Conservation (phyloP, 2,329 filamentous ascomycete species). For the Aspergillus transmontanensis region DNA sequence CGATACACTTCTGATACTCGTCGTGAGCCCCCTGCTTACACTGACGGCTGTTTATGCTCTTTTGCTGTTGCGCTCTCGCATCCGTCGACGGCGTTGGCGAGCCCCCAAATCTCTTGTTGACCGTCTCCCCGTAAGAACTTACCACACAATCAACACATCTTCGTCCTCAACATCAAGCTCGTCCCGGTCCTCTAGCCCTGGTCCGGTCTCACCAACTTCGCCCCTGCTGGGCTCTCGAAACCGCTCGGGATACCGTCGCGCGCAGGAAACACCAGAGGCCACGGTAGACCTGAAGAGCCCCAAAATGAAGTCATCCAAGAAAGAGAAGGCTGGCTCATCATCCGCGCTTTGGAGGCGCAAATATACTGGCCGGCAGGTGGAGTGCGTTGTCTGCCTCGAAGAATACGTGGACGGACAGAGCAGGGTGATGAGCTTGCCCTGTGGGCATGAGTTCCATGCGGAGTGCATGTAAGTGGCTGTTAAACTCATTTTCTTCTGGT, state of each 20-base stretch:
- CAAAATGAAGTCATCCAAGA: constrained; percentile 28
- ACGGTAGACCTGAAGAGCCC: constrained; percentile 22
- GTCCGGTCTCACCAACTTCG: constrained; percentile 71
- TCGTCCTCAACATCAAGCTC: constrained; percentile 60
- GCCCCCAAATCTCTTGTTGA: constrained; percentile 98
- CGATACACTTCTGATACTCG: constrained; percentile 93
- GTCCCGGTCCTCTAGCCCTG: constrained; percentile 64
- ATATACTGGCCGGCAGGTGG: constrained; percentile 69
- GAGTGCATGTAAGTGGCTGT: constrained; percentile 87
- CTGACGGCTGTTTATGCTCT: constrained; percentile 90
- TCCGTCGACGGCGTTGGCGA: constrained; percentile 86
- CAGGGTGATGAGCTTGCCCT: constrained; percentile 93
- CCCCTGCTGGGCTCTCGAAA: constrained; percentile 63
- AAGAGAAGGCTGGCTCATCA: constrained; percentile 50
- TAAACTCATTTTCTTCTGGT: not conserved
- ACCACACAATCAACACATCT: constrained; percentile 76
- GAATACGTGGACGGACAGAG: constrained; percentile 95
- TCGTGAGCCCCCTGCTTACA: constrained; percentile 90
- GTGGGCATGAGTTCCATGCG: constrained; percentile 95
- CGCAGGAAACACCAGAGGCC: constrained; percentile 40
- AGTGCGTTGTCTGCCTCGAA: constrained; percentile 95
- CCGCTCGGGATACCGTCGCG: constrained; percentile 35
- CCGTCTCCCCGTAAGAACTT: constrained; percentile 89
- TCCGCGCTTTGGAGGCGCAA: constrained; percentile 53
- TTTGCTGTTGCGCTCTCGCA: constrained; percentile 81